These are phyloP conservation scores for Ceratocystis alfenasii DNA, from an alignment of 2,329 filamentous ascomycete genomes.

Conservation along the genomic window DNA sequence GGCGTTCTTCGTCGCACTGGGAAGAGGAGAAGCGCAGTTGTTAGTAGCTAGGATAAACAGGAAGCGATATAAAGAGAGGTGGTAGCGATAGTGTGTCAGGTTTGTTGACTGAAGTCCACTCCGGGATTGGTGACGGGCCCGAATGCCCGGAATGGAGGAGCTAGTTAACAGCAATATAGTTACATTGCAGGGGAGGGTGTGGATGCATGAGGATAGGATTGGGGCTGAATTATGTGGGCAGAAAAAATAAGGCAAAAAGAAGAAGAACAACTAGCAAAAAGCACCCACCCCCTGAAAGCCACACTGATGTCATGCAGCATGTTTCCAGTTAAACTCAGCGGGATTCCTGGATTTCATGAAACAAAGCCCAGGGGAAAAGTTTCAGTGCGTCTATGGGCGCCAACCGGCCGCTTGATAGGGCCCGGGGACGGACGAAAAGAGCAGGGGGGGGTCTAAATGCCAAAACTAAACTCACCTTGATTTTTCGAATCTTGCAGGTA, in stretches of 20 bases:
- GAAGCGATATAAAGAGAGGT: background rate
- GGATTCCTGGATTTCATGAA: background rate
- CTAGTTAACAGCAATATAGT: background rate
- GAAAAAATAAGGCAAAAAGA: background rate
- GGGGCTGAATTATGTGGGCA: background rate
- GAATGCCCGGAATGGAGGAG: background rate
- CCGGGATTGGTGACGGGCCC: background rate
- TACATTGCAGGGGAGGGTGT: background rate
- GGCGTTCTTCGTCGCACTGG: conserved; percentile 27
- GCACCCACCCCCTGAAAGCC: background rate
- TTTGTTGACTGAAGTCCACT: background rate
- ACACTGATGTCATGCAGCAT: background rate
- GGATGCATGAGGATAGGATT: background rate
- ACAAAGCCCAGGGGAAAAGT: background rate
- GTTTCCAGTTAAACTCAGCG: no score
- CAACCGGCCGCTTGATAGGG: background rate
- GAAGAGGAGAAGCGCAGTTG: background rate
- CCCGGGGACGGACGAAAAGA: background rate
- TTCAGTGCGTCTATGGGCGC: background rate
- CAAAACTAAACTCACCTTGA: conserved; percentile 22
- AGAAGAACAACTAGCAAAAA: background rate
- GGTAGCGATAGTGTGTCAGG: background rate
- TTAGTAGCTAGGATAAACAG: background rate
- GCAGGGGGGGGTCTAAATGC: background rate
- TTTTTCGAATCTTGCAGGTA: conserved; percentile 24